These are phyloP conservation scores for Begonia loranthoides DNA, from an alignment of 306 rosid genomes.

Conservation along the genomic window DNA sequence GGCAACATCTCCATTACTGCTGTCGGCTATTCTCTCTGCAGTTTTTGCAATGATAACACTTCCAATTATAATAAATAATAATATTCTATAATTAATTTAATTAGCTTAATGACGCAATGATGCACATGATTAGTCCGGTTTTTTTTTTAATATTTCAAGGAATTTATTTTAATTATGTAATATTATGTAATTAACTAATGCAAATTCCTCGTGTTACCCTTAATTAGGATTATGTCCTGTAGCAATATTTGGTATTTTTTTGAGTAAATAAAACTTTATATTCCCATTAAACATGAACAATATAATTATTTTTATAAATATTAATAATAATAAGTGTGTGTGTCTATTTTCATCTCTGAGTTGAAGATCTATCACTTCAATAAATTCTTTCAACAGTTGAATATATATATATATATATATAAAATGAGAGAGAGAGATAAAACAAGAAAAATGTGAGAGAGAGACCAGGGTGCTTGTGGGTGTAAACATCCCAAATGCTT, in stretches of 20 bases:
- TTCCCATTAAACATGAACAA: too few relatives aligned
- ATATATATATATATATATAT: not conserved
- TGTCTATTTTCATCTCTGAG: not conserved
- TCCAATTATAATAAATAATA: not conserved
- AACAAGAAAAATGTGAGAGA: not conserved
- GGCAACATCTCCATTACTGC: slow-evolving; percentile 31
- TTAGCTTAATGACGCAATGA: not conserved
- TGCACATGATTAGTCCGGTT: not conserved
- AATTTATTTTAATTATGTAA: too few relatives aligned
- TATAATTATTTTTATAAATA: too few relatives aligned
- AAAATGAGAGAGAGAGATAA: too few relatives aligned
- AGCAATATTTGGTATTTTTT: too few relatives aligned
- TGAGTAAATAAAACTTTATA: too few relatives aligned
- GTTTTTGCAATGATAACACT: not conserved
- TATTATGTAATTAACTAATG: not conserved
- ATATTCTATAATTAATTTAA: not conserved
- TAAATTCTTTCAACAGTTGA: not conserved
- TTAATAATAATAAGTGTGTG: too few relatives aligned
- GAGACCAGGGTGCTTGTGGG: slow-evolving; percentile 28
- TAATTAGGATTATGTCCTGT: too few relatives aligned
- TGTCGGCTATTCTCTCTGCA: slow-evolving; percentile 20
- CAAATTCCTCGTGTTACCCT: too few relatives aligned
- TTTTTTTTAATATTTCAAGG: not conserved
- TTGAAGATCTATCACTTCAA: too few relatives aligned
- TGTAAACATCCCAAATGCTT: slow-evolving; percentile 46